A percentile compares a stretch with the other conserved stretches of the same genome.
These are phyloP conservation scores for Penicillium janthinellum DNA, from an alignment of 2,329 filamentous ascomycete genomes.

Conservation along the genomic window DNA sequence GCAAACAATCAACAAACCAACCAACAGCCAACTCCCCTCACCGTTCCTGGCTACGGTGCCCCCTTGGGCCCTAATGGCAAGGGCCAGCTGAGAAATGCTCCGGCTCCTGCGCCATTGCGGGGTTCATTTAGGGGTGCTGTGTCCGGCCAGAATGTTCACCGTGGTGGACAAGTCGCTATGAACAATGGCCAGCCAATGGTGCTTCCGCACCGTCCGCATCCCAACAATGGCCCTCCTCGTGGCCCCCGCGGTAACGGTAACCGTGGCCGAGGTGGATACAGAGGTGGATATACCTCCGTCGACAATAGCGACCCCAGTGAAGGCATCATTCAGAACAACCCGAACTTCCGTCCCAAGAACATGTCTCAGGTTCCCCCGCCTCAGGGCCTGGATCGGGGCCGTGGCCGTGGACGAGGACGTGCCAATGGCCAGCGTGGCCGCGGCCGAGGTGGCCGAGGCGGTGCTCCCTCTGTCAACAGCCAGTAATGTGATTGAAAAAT, in stretches of 20 bases:
- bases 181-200: conserved; percentile 29
- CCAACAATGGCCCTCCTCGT: conserved; percentile 28
- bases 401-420: conserved; percentile 40
- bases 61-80: conserved; percentile 60
- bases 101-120: conserved; percentile 58
- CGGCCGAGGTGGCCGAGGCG: conserved; percentile 36
- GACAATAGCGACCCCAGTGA: conserved; percentile 55
- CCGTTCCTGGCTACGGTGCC: conserved; percentile 58
- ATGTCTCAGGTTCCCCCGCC: conserved; percentile 56
- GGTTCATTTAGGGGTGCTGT: conserved; percentile 63
- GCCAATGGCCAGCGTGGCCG: conserved; percentile 37
- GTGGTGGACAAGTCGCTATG: conserved; percentile 38
- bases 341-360: conserved; percentile 57
- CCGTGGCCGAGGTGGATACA: conserved; percentile 36
- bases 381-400: conserved; percentile 41
- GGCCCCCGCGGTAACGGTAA: conserved; percentile 33
- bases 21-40: conserved; percentile 58
- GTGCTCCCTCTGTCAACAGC: conserved; percentile 13
- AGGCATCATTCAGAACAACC: conserved; percentile 59
- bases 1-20: conserved; percentile 52
- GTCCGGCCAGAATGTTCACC: conserved; percentile 46
- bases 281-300: conserved; percentile 43
- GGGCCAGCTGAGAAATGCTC: conserved; percentile 61
- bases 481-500: conserved; percentile 8
- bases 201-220: conserved; percentile 37